Evolutionary conservation across 2,329 filamentous ascomycete genomes (phyloP), one percentile per base, ranked within the genome.

Genomic region (Cladosporium sphaerospermum): DNA sequence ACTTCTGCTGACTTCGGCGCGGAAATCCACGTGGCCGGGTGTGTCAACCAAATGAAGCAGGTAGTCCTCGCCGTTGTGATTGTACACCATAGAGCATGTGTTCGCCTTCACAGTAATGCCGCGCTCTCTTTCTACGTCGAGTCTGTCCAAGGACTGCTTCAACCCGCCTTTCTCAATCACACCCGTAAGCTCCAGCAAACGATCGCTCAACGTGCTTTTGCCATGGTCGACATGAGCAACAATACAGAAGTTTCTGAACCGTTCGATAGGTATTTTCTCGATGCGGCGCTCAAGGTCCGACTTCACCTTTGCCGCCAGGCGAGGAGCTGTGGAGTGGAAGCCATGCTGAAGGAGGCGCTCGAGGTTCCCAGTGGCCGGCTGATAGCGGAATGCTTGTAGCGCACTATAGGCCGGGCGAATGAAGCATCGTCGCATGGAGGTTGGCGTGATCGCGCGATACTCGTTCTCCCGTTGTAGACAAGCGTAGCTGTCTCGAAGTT

Each of bases 31-130:
- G 73, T 99, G 93, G 28, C 93, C 93, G 0, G 93, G 93, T 0
- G 93, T 99, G 70, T 99, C 93, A 54, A 99, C 91, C 28, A 99
- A 79, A 71, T 99, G 93, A 31, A 99, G 78, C 53, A 99, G 79
- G 68, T 97, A 97, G 70, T 99, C 93, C 32, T 86, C 75, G 13
- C 88, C 91, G 14, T 86, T 76, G 73, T 96, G 78, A 28, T 86
- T 89, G 75, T 96, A 96, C 49, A 99, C 81, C 93, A 99, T 99
- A 53, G 86, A 93, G 72, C 93, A 97, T 54, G 93, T 97, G 75
- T 99, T 93, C 52, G 93, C 93, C 76, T 99, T 99, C 69, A 99
- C 93, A 0, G 93, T 99, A 69, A 99, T 99, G 57, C 93, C 93
- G 37, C 93, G 83, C 72, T 97, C 90, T 48, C 93, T 80, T 74